Base-by-base conservation (phyloP, 2,329 filamentous ascomycete species). In the Colletotrichum cereale region DNA sequence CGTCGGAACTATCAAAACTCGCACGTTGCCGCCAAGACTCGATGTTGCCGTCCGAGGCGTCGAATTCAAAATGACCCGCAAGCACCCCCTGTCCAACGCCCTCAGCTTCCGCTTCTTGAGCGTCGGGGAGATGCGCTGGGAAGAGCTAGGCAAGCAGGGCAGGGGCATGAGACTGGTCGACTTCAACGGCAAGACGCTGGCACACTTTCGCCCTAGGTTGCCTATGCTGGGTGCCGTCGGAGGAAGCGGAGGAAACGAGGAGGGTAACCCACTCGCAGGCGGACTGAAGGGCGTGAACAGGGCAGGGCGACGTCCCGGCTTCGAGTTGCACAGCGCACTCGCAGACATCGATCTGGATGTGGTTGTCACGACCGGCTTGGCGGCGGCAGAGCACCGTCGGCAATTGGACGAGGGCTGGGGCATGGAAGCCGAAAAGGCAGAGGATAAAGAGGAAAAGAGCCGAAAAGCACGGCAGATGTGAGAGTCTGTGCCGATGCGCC, bases 331-430 rank as follows among this genome's bases (percentile, higher is more conserved):
- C 21, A 62, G 53, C 44, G 42, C 56, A 11, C 57, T 73, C 14
- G 70, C 63, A 14, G 72, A 73, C 31, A 65, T 73, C 16, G 62
- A 73, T 29, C 38, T 73, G 6, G 72, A 73, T 21, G 47, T 73
- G 55, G 44, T 73, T 34, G 62, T 73, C 44, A 50, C 62, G 24
- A 73, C 72, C 8, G 72, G 72, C 57, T 53, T 73, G 50, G 72
- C 70, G 11, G 70, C 66, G 18, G 72, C 70, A 42, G 72, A 73
- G 47, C 48, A 73, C 34, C 72, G 66, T 62, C 65, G 70, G 56
- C 65, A 71, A 44, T 64, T 71, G 56, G 18, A 70, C 31, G 52
- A 65, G 14, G 40, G 63, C 62, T 73, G 70, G 70, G 47, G 71
- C 31, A 36, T 63, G 31, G 44, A 40, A 4, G 31, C 48, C n/a